phyloP scores from a whole-genome alignment of 345 rosid species.

The Populus simonii region DNA sequence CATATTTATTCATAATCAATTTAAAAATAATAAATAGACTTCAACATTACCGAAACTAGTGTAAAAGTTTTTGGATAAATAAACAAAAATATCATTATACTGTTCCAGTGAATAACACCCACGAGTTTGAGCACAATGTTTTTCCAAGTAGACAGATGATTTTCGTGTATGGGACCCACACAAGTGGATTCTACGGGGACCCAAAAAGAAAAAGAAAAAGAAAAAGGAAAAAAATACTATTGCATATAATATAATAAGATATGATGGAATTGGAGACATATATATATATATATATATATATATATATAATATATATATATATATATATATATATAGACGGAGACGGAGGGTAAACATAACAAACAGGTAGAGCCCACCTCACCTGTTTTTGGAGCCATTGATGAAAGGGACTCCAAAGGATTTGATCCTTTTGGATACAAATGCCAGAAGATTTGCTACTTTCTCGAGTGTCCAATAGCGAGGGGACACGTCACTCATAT shows the following conservation, averaged over 20 bases:
- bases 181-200: neutral
- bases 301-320: too few species aligned
- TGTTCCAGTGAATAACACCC: too few species aligned
- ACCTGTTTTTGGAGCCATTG: constrained; percentile 27
- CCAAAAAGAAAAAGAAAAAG: neutral
- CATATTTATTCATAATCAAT: too few species aligned
- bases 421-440: neutral
- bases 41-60: too few species aligned
- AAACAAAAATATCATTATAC: too few species aligned
- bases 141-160: neutral
- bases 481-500: neutral
- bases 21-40: too few species aligned
- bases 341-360: neutral
- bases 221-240: neutral
- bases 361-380: constrained; percentile 15
- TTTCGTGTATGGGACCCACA: neutral
- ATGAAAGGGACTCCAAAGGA: constrained; percentile 7
- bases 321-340: too few species aligned
- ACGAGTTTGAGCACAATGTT: too few species aligned
- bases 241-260: neutral
- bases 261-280: neutral
- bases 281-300: too few species aligned
- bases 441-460: constrained; percentile 6
- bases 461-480: neutral
- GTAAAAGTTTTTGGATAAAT: too few species aligned